A percentile compares a stretch with the other conserved stretches of the same genome.
phyloP scores from a whole-genome alignment of 768 basidiomycete species.

The Fistulinella prunicolor region DNA sequence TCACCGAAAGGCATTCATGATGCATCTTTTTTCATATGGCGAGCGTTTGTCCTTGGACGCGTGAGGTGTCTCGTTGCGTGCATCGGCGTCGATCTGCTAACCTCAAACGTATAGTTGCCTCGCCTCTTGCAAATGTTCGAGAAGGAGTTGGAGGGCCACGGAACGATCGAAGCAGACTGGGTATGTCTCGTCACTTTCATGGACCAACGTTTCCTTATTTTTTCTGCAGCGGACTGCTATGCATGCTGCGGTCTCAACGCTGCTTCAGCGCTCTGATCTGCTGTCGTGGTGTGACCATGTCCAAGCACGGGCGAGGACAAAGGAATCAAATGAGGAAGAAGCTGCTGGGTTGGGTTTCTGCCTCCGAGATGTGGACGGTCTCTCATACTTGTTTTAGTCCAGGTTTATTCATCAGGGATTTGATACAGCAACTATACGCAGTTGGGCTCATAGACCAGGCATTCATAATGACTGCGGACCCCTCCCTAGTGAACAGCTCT shows the following conservation, averaged over 20 bases:
- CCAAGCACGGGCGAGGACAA: constrained; percentile 33
- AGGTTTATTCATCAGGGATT: constrained; percentile 25
- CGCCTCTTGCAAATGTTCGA: constrained; percentile 55
- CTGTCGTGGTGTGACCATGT: constrained; percentile 52
- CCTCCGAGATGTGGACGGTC: neutral
- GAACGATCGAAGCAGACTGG: constrained; percentile 53
- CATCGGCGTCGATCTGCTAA: constrained; percentile 1
- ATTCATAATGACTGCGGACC: constrained; percentile 51
- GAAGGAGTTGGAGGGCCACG: constrained; percentile 46
- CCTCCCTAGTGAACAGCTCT: constrained; percentile 46
- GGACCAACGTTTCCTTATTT: constrained; percentile 7
- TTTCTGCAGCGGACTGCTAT: constrained; percentile 38
- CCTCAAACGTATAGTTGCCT: constrained; percentile 49
- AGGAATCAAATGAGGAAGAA: constrained; percentile 24
- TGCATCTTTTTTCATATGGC: constrained; percentile 52
- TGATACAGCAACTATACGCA: constrained; percentile 51
- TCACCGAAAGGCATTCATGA: constrained; percentile 30
- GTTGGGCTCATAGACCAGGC: constrained; percentile 53
- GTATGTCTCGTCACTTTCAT: constrained; percentile 36
- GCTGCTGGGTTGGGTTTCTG: constrained; percentile 10
- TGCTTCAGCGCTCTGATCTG: constrained; percentile 53
- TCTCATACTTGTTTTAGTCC: constrained; percentile 20
- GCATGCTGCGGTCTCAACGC: constrained; percentile 47
- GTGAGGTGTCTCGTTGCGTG: constrained; percentile 39
- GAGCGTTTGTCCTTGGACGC: constrained; percentile 66